Evolutionary conservation across 2,329 filamentous ascomycete species (phyloP).

Genomic region (Cyphellophora attinorum): DNA sequence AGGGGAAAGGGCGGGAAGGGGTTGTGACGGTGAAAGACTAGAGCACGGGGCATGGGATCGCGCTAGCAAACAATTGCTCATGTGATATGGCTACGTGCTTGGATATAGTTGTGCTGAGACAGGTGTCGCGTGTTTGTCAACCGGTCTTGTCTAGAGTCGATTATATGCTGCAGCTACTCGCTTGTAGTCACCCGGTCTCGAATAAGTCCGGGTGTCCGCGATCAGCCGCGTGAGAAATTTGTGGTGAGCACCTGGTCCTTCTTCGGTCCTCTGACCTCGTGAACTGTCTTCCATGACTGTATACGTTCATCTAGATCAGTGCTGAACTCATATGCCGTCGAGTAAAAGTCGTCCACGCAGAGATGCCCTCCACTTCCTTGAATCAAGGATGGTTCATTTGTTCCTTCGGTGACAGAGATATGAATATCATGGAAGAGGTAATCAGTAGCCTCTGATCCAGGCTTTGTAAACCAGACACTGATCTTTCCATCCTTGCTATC

Average conservation of each 20-base stretch:
- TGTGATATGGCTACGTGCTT: too few relatives aligned
- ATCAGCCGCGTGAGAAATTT: constrained; percentile 22
- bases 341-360: constrained; percentile 37
- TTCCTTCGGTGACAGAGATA: constrained; percentile 4
- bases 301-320: constrained; percentile 16
- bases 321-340: constrained; percentile 33
- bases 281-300: constrained; percentile 30
- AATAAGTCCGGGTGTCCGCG: too few relatives aligned
- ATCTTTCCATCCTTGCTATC: constrained; percentile 15
- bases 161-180: too few relatives aligned
- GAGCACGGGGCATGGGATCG: too few relatives aligned
- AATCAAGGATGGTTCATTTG: constrained; percentile 23
- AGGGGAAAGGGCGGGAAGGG: not conserved
- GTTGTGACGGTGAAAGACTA: not conserved
- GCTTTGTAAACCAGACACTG: constrained; percentile 37
- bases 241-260: constrained; percentile 36
- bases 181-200: too few relatives aligned
- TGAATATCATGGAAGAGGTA: constrained; percentile 32
- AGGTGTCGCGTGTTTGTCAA: too few relatives aligned
- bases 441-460: constrained; percentile 26
- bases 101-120: not conserved
- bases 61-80: too few relatives aligned
- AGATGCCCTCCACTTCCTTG: constrained; percentile 32
- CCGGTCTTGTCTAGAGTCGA: too few relatives aligned
- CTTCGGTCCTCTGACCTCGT: constrained; percentile 35